Evolutionary conservation across 805 yeast genomes (phyloP), one percentile per base, ranked within the genome.

Genomic region (Komagataella populi): DNA sequence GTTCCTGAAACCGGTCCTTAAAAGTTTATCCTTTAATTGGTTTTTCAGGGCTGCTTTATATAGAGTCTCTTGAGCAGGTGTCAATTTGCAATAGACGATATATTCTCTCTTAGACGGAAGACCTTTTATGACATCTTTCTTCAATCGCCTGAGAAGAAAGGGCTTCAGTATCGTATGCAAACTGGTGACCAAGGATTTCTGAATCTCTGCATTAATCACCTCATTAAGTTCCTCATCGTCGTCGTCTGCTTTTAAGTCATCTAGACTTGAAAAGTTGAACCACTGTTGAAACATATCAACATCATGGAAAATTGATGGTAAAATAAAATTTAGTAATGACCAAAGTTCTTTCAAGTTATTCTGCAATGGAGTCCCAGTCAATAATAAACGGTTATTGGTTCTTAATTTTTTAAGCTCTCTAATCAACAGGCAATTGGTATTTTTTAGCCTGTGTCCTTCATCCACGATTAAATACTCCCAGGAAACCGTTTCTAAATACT

Each of bases 341-440:
- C 98, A 91, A 44, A 93, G 68, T 66, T 93, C 98, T 50, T 84
- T 77, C 52, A 91, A 69, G 60, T 90, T 91, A 63, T 91, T 91
- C 64, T 91, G 99, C 50, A 91, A 70, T 0, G 99, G 98, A 0
- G 99, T 91, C n/a, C 99, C 99, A 0, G 99, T 91, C 12, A 91
- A 68, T 23, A 91, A 69, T 48, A 91, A 69, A 55, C 96, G 70
- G 61, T 91, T 91, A 1, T 79, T 71, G 0, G 84, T 81, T 14
- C 76, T 70, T 44, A 87, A 72, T 55, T 73, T 74, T 59, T 87
- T 90, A 57, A 91, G 72, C 54, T 81, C 81, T 51, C 74, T 74
- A 50, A 91, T 83, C 54, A 91, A 70, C 56, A 80, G 70, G 64
- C 96, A 87, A 58, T 90, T 80, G 55, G 82, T 75, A 63, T 91